Evolutionary conservation across 208 protist species (phyloP), one percentile per base, ranked within the genome.

Genomic region (Trypanosoma caninum): DNA sequence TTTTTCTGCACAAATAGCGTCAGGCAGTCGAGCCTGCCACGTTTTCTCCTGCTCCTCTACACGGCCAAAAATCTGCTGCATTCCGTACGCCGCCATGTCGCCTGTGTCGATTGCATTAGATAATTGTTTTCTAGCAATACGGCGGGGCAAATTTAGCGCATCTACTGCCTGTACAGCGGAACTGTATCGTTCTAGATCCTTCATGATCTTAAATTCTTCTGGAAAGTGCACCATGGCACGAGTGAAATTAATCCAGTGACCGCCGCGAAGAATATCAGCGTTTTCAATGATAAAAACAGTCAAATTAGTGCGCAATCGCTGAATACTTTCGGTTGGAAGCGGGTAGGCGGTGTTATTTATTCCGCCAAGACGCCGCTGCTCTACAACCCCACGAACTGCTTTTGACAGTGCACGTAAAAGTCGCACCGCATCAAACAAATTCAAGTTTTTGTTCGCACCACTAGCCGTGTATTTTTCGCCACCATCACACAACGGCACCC

Each of bases 191-290:
- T 48, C 48, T 23, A 74, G 37, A 28, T 51, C 18, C 3, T 47
- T 68, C 22, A 87, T 54, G 0, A 37, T 50, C 1, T 67, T 69
- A 25, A 76, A 46, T 51, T 87, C 79, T 8, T 20, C 27, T 0
- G 89, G 85, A 46, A 95, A 95, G 69, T 89, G 69, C 33, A 85
- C 59, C 35, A 93, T 74, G 11, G 89, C 85, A 2, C 89, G 80
- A 1, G 75, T 72, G 14, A 89, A 67, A 62, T 93, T 93, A 23
- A 91, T 69, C 85, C 86, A 93, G 52, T 95, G 85, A 0, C 72
- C 86, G 0, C 85, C 85, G 30, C 84, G 86, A 44, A 95, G 69
- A 10, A 75, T 52, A 11, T 72, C n/a, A n/a, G 51, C 70, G 59
- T 95, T 76, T 11, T 75, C 62, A 45, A 93, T 69, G 40, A 95